phyloP scores from a whole-genome alignment of 495 filamentous ascomycete genomes.

The Penicillium cinerascens region DNA sequence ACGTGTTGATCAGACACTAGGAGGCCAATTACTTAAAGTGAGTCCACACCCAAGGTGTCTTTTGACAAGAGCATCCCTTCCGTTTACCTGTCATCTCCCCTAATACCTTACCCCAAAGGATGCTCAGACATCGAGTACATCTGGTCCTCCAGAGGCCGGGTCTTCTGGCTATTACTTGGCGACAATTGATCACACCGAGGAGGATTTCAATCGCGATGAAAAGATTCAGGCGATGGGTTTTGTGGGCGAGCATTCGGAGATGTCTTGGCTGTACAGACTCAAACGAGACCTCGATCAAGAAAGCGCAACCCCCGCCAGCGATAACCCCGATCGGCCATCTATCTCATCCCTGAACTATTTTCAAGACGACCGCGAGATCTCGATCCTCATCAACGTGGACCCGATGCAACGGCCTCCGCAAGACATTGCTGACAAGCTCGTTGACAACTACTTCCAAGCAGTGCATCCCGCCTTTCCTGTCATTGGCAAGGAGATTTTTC shows the following conservation, averaged over 20 bases:
- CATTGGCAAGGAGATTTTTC: constrained; percentile 46
- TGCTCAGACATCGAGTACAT: neutral
- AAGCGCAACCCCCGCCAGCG: constrained; percentile 6
- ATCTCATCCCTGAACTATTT: constrained; percentile 51
- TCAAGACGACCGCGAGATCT: constrained; percentile 50
- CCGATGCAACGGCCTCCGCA: constrained; percentile 46
- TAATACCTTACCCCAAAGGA: constrained; percentile 1
- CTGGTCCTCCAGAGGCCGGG: neutral
- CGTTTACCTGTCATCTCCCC: neutral
- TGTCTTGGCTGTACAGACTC: constrained; percentile 52
- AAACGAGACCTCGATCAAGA: constrained; percentile 31
- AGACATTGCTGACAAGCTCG: constrained; percentile 49
- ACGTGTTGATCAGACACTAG: constrained; percentile 35
- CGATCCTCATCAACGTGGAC: constrained; percentile 42
- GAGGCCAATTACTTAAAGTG: constrained; percentile 16
- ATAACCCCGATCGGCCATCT: constrained; percentile 23
- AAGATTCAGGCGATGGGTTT: constrained; percentile 49
- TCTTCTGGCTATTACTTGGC: neutral
- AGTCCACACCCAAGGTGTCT: constrained; percentile 5
- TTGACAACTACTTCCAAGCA: constrained; percentile 52
- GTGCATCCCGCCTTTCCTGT: constrained; percentile 61
- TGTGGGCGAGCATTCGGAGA: constrained; percentile 57
- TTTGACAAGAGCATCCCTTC: neutral
- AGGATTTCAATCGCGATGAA: constrained; percentile 53
- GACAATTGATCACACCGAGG: constrained; percentile 44